Evolutionary conservation across 2,329 filamentous ascomycete genomes (phyloP).

Genomic region (Parastagonospora avenae): DNA sequence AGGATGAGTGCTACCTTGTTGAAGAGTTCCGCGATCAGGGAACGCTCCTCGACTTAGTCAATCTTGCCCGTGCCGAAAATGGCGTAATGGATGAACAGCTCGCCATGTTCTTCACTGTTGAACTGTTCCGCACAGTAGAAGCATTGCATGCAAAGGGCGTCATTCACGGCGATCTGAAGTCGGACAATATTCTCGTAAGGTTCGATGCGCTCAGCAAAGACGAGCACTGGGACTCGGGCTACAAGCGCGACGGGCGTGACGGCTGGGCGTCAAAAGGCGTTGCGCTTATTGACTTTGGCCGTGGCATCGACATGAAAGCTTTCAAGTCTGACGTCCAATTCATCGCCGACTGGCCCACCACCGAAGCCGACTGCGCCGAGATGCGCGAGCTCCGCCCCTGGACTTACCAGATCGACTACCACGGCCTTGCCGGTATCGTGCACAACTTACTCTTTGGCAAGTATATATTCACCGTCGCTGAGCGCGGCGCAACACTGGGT

Average conservation of each 20-base stretch:
- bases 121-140: conserved; percentile 89
- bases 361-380: conserved; percentile 86
- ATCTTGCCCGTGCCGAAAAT: conserved; percentile 74
- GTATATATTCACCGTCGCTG: conserved; percentile 80
- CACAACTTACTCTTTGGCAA: conserved; percentile 91
- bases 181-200: conserved; percentile 91
- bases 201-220: conserved; percentile 62
- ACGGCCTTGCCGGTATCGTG: conserved; percentile 85
- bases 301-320: conserved; percentile 88
- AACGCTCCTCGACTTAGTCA: conserved; percentile 92
- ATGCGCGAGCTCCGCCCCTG: conserved; percentile 93
- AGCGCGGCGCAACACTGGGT: conserved; percentile 59
- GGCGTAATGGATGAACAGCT: conserved; percentile 87
- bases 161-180: conserved; percentile 92
- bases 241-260: conserved; percentile 72
- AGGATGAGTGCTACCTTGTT: conserved; percentile 86
- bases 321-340: conserved; percentile 82
- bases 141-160: conserved; percentile 79
- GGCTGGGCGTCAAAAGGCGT: conserved; percentile 85
- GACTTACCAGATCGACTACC: conserved; percentile 98
- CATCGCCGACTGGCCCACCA: conserved; percentile 93
- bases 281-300: conserved; percentile 90
- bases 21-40: conserved; percentile 88
- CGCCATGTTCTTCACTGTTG: conserved; percentile 94
- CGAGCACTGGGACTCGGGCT: conserved; percentile 64